A percentile compares a stretch with the other conserved stretches of the same genome.
Conservation (phyloP, 768 basidiomycete genomes). For the Brasilioporus rufonigricans region DNA sequence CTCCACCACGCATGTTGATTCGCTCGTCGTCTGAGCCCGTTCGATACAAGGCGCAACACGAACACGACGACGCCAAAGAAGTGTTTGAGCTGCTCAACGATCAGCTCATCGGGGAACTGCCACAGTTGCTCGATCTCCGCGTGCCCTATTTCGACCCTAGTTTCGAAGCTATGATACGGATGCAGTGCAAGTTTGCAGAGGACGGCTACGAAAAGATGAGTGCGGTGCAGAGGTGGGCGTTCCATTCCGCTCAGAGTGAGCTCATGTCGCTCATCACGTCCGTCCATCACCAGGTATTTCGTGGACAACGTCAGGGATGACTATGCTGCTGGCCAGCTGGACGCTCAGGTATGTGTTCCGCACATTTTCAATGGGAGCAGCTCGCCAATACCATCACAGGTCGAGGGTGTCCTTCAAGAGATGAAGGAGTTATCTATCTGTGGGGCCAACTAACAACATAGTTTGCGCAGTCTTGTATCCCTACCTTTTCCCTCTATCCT, state of each 20-base stretch:
- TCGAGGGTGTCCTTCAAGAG: slow-evolving; percentile 95
- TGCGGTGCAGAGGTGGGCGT: slow-evolving; percentile 76
- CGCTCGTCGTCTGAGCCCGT: neutral
- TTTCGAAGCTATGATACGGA: slow-evolving; percentile 98
- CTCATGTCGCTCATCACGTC: neutral
- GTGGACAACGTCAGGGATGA: slow-evolving; percentile 89
- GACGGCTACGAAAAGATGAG: slow-evolving; percentile 98
- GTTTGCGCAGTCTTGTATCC: slow-evolving; percentile 5
- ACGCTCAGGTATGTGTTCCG: slow-evolving; percentile 67
- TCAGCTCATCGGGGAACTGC: slow-evolving; percentile 87
- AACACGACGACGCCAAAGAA: slow-evolving; percentile 92
- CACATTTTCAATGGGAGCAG: neutral
- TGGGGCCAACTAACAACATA: slow-evolving; percentile 47
- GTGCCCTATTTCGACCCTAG: slow-evolving; percentile 98
- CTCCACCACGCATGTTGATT: neutral
- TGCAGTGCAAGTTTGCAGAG: slow-evolving; percentile 97
- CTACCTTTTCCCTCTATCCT: neutral
- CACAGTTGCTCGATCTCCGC: slow-evolving; percentile 89
- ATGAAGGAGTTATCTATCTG: slow-evolving; percentile 97
- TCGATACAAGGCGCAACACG: slow-evolving; percentile 74
- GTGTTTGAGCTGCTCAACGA: slow-evolving; percentile 92
- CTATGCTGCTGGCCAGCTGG: slow-evolving; percentile 94
- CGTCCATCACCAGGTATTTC: slow-evolving; percentile 64
- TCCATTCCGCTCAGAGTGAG: neutral
- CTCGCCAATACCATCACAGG: slow-evolving; percentile 40